Evolutionary conservation across 2,329 filamentous ascomycete genomes (phyloP).

Genomic region (Monilinia aucupariae): DNA sequence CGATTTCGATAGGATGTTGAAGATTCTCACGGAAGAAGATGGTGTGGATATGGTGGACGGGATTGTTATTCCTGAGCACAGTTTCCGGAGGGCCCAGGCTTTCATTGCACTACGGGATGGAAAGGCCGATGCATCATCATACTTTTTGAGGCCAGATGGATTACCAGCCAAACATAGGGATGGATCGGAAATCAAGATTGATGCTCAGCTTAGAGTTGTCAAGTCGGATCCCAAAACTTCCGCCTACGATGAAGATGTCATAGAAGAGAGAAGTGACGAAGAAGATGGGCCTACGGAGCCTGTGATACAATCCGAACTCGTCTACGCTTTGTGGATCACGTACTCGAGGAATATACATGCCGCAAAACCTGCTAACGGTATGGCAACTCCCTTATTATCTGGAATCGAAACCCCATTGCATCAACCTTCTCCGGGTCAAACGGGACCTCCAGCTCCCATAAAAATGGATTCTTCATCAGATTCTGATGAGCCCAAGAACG

Average conservation of each 20-base stretch:
- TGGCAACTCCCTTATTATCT: constrained; percentile 58
- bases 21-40: constrained; percentile 80
- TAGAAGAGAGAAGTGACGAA: constrained; percentile 56
- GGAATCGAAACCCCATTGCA: constrained; percentile 66
- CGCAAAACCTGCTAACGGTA: constrained; percentile 53
- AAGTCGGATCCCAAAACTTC: constrained; percentile 72
- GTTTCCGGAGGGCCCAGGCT: constrained; percentile 83
- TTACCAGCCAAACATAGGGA: constrained; percentile 83
- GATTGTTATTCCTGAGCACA: constrained; percentile 95
- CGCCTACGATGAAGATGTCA: constrained; percentile 55
- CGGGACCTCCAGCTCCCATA: constrained; percentile 51
- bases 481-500: constrained; percentile 42
- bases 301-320: constrained; percentile 62
- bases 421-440: constrained; percentile 74
- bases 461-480: constrained; percentile 48
- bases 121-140: constrained; percentile 68
- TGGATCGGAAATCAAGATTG: constrained; percentile 85
- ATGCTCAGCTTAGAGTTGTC: constrained; percentile 94
- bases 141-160: constrained; percentile 79
- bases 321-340: constrained; percentile 95
- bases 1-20: constrained; percentile 76
- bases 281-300: constrained; percentile 43
- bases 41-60: constrained; percentile 78
- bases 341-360: constrained; percentile 92
- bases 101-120: constrained; percentile 79